These are phyloP conservation scores for Beauveria rudraprayagi DNA, from an alignment of 2,329 filamentous ascomycete genomes.

Conservation along the genomic window DNA sequence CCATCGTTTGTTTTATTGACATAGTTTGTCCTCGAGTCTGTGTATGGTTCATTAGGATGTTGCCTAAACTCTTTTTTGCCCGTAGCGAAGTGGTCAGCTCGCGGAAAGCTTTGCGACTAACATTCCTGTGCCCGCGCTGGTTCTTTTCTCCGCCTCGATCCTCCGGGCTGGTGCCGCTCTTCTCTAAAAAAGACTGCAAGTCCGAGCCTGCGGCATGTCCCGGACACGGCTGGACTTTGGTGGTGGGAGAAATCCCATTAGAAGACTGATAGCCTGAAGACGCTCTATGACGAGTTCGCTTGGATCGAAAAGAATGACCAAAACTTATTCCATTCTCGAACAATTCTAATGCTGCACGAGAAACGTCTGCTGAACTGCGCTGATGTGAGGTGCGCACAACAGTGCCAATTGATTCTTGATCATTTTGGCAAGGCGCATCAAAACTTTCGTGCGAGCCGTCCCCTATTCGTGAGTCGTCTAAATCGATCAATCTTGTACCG, in stretches of 20 bases:
- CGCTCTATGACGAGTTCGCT: neutral
- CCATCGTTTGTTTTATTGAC: neutral
- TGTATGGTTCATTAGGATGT: neutral
- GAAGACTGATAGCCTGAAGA: neutral
- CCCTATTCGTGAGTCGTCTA: conserved; percentile 1
- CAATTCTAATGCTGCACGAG: conserved; percentile 22
- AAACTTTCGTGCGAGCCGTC: neutral
- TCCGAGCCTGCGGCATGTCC: neutral
- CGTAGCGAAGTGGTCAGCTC: conserved; percentile 13
- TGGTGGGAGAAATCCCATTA: conserved; percentile 1
- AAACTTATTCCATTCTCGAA: conserved; percentile 26
- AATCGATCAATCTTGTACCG: conserved; percentile 7
- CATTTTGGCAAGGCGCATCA: neutral
- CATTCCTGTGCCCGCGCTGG: neutral
- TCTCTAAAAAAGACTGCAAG: conserved; percentile 17
- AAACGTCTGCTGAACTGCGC: conserved; percentile 17
- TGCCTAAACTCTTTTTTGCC: neutral
- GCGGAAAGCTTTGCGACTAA: conserved; percentile 28
- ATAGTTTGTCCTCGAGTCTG: neutral
- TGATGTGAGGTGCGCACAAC: conserved; percentile 28
- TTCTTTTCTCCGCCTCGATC: neutral
- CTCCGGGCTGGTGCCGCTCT: neutral
- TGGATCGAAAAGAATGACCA: conserved; percentile 14
- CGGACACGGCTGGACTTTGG: neutral
- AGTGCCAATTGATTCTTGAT: conserved; percentile 27